Percentiles rank a stretch among this genome's conserved stretches.
These are phyloP conservation scores for Termitomyces eurrhizus DNA, from an alignment of 768 basidiomycete genomes.

Conservation along the genomic window DNA sequence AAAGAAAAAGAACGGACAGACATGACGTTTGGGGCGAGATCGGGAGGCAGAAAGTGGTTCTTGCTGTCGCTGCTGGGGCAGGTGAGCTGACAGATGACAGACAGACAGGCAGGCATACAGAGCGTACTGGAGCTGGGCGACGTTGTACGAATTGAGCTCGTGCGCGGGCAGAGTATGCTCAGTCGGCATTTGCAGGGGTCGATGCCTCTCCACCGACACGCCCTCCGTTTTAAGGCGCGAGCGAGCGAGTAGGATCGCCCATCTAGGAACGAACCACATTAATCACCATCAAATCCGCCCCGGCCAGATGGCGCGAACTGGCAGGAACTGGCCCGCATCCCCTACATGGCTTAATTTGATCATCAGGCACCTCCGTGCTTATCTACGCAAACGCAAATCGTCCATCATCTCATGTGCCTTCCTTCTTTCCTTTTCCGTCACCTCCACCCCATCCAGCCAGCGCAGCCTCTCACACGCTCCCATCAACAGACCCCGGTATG, in stretches of 20 bases:
- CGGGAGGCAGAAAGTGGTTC: slow-evolving; percentile 32
- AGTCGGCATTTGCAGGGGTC: slow-evolving; percentile 50
- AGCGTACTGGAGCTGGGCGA: slow-evolving; percentile 58
- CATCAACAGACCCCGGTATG: slow-evolving; percentile 90
- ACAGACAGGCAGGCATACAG: slow-evolving; percentile 24
- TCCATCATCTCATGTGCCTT: slow-evolving; percentile 72
- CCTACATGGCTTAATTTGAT: slow-evolving; percentile 16
- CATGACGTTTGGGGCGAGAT: slow-evolving; percentile 40
- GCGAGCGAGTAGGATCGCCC: slow-evolving; percentile 19
- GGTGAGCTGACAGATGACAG: background rate
- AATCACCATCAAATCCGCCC: background rate
- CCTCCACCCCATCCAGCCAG: slow-evolving; percentile 82
- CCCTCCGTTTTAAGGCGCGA: slow-evolving; percentile 18
- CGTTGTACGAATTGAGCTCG: slow-evolving; percentile 56
- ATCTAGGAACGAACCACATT: slow-evolving; percentile 14
- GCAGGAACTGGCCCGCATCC: background rate
- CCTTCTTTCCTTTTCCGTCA: slow-evolving; percentile 78
- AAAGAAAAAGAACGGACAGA: slow-evolving; percentile 22
- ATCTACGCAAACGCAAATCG: slow-evolving; percentile 14
- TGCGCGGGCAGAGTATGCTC: slow-evolving; percentile 30
- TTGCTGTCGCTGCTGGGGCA: slow-evolving; percentile 37
- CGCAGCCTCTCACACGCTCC: slow-evolving; percentile 59
- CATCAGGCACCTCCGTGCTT: slow-evolving; percentile 13
- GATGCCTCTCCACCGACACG: no score
- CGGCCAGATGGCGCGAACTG: background rate